Conservation (phyloP, 2,329 filamentous ascomycete species). For the Epichloe scottii region DNA sequence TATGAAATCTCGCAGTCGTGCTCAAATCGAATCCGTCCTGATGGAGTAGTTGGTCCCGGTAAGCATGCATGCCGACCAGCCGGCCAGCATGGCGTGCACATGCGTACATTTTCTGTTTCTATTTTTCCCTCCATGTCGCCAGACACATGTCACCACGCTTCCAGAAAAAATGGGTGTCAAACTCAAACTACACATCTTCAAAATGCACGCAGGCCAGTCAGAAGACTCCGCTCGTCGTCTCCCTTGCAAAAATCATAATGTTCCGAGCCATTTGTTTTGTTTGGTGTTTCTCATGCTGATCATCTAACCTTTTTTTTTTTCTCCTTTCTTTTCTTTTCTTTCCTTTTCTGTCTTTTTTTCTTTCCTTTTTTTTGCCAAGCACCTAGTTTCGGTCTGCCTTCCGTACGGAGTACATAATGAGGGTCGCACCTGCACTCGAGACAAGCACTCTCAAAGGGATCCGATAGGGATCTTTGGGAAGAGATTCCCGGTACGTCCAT, state of each 20-base stretch:
- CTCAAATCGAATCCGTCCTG: not conserved
- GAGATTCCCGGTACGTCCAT: not conserved
- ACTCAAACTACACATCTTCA: too few relatives aligned
- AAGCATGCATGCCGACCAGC: not conserved
- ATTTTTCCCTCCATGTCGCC: not conserved
- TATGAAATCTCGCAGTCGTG: not conserved
- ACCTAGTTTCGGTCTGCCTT: not conserved
- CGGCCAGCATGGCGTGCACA: not conserved
- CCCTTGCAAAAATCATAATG: too few relatives aligned
- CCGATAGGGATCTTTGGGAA: not conserved
- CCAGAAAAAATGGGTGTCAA: too few relatives aligned
- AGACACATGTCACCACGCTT: not conserved
- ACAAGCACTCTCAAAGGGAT: not conserved
- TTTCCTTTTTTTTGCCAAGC: not conserved
- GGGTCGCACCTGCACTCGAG: not conserved
- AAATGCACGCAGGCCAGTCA: too few relatives aligned
- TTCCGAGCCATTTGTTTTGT: too few relatives aligned
- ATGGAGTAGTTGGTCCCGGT: not conserved
- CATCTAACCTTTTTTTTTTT: not conserved
- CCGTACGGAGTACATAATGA: not conserved
- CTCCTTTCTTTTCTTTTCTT: too few relatives aligned
- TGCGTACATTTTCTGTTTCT: not conserved
- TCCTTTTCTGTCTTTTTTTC: fast-evolving
- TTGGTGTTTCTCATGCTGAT: too few relatives aligned
- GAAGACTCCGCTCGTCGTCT: too few relatives aligned